phyloP scores from a whole-genome alignment of 2,329 filamentous ascomycete species.

The Cercospora berteroae region DNA sequence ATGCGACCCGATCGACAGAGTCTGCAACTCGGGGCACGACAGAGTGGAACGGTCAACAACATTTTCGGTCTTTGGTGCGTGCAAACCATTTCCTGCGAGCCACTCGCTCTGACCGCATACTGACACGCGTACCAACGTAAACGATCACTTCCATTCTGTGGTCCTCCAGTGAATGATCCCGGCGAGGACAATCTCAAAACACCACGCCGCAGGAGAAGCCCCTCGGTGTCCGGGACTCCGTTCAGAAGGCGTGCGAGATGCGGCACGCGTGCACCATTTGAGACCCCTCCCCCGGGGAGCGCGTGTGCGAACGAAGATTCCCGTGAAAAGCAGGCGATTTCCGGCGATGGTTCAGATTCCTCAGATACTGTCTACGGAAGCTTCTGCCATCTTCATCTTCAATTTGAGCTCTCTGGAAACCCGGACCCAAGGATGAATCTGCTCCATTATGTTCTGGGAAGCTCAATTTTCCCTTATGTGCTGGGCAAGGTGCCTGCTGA shows the following conservation, averaged over 20 bases:
- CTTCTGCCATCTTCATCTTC: not conserved
- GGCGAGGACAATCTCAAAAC: not conserved
- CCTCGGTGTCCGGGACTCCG: not conserved
- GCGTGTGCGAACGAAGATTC: not conserved
- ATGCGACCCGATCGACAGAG: not conserved
- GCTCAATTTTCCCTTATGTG: not conserved
- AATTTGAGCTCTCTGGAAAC: not conserved
- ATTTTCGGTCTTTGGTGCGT: not conserved
- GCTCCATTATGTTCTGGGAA: not conserved
- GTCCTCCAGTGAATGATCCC: not conserved
- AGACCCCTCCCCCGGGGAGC: not conserved
- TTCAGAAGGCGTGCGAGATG: not conserved
- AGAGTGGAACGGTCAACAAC: not conserved
- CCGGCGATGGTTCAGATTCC: not conserved
- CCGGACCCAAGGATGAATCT: not conserved
- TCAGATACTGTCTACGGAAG: not conserved
- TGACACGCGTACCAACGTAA: not conserved
- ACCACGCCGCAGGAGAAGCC: not conserved
- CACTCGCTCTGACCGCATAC: not conserved
- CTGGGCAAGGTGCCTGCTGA: not conserved
- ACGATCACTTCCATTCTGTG: not conserved
- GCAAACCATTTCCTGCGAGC: too few species aligned
- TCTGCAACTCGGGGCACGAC: not conserved
- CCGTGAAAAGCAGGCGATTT: not conserved
- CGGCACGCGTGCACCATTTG: not conserved